Base-by-base conservation (phyloP, 2,329 filamentous ascomycete species). In the Aspergillus sp. region DNA sequence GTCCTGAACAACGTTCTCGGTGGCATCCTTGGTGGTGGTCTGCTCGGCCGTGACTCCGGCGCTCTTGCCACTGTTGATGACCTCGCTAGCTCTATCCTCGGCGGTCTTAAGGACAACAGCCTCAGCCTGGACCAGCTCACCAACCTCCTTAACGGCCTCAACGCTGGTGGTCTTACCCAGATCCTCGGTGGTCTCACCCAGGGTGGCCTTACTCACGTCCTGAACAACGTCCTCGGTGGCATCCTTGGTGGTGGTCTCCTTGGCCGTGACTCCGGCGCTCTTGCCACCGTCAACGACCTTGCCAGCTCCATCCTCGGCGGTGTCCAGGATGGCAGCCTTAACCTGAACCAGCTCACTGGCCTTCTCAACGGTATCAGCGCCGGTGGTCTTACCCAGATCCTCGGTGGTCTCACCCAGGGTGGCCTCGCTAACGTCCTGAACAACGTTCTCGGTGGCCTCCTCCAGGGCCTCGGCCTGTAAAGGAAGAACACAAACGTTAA, bases 221-320 rank as follows among this genome's bases (percentile, higher is more conserved):
- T 40, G 37, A 28, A 29, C 28, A 44, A 37, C 34, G 37, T 50
- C 7, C 49, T 47, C 38, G 50, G 48, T 27, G 47, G 54, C 59
- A 58, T 33, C 36, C 27, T 28, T 12, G 36, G 36, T n/a, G 10
- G 27, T 28, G 10, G 27, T 28, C 9, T 38, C 27, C 36, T 38
- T 8, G 12, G 29, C 27, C 36, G 36, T 38, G 36, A 38, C 11
- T 19, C 19, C 19, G 19, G 19, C 19, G 19, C 19, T 19, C 19
- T 19, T 19, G 47, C 45, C 9, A 45, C 52, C 32, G 47, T 54
- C 19, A 48, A 46, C 36, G 39, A 6, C 32, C 57, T 53, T 13
- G 50, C 48, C 7, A 37, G 7, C 12, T 43, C 28, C 27, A 27
- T n/a, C 39, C 39, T 12, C 6, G 34, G 39, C 30, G 33, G 33